A percentile compares a stretch with the other conserved stretches of the same genome.
Conservation (phyloP, 495 filamentous ascomycete species). For the Podospora pseudopauciseta region DNA sequence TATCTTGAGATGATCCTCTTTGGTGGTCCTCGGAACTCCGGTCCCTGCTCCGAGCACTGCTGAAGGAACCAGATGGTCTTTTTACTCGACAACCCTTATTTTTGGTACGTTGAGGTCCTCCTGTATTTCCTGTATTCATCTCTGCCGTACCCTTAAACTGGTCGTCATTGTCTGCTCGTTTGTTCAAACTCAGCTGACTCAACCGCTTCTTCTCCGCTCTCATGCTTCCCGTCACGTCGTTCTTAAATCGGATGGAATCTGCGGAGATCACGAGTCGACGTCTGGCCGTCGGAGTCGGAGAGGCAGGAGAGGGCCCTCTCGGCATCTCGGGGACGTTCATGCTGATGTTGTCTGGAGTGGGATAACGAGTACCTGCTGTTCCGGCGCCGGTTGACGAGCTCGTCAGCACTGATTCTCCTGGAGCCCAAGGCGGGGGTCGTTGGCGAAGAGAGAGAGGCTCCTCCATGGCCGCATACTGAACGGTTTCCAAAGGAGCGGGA, state of each 20-base stretch:
- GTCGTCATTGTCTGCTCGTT: not conserved
- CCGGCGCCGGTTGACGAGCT: not conserved
- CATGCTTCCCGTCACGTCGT: not conserved
- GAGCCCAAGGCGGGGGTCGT: slow-evolving; percentile 3
- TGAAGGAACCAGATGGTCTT: not conserved
- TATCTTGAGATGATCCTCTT: not conserved
- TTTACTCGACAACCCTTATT: not conserved
- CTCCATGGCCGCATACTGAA: slow-evolving; percentile 1
- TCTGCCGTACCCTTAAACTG: not conserved
- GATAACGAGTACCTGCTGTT: not conserved
- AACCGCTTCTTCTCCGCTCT: not conserved
- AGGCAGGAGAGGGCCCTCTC: not conserved
- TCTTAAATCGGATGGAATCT: slow-evolving; percentile 13
- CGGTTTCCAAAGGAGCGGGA: slow-evolving; percentile 1
- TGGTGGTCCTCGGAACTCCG: not conserved
- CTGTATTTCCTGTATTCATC: not conserved
- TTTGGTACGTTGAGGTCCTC: not conserved
- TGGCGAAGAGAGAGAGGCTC: slow-evolving; percentile 7
- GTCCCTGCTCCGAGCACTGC: not conserved
- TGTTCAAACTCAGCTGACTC: not conserved
- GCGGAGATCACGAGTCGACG: slow-evolving; percentile 17
- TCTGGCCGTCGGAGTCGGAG: not conserved
- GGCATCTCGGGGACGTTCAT: not conserved
- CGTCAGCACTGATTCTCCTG: slow-evolving; percentile 4
- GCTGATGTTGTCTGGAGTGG: not conserved